Evolutionary conservation across 2,329 filamentous ascomycete genomes (phyloP).

Genomic region (Arachnomyces sp.): DNA sequence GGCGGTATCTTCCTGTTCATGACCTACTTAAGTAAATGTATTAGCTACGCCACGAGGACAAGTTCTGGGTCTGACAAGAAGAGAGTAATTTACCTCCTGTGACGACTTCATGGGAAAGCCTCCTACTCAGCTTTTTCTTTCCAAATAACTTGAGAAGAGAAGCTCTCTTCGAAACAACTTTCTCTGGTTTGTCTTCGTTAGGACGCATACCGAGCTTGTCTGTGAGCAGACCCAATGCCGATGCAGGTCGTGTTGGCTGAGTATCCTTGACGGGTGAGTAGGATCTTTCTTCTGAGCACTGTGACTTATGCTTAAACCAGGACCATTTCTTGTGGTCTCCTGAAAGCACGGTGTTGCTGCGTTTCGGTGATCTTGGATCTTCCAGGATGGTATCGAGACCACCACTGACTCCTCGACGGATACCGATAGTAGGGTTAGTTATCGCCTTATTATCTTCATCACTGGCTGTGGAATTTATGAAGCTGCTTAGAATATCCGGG

Average conservation of each 20-base stretch:
- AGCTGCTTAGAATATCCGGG: no score
- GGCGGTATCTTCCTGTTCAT: conserved; percentile 13
- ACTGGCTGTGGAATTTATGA: no score
- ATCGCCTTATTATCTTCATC: neutral
- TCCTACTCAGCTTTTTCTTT: conserved; percentile 39
- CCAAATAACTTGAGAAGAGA: conserved; percentile 44
- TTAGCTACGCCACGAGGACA: no score
- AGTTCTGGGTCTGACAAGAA: no score
- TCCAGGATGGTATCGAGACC: conserved; percentile 39
- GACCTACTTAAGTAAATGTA: conserved; percentile 4
- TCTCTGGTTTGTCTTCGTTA: conserved; percentile 6
- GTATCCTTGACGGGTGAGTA: conserved; percentile 17
- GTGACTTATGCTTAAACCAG: conserved; percentile 35
- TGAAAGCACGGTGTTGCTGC: conserved; percentile 13
- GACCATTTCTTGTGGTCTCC: conserved; percentile 37
- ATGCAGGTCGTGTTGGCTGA: conserved; percentile 16
- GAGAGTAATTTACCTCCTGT: conserved; percentile 30
- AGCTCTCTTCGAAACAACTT: conserved; percentile 21
- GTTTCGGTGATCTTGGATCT: conserved; percentile 26
- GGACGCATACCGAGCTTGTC: neutral
- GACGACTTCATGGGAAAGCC: conserved; percentile 21
- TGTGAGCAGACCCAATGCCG: neutral
- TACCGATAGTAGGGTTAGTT: conserved; percentile 3
- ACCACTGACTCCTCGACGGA: conserved; percentile 19
- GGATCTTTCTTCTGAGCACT: conserved; percentile 18